Evolutionary conservation across 805 yeast species (phyloP).

Genomic region (Zygosaccharomyces bailii): DNA sequence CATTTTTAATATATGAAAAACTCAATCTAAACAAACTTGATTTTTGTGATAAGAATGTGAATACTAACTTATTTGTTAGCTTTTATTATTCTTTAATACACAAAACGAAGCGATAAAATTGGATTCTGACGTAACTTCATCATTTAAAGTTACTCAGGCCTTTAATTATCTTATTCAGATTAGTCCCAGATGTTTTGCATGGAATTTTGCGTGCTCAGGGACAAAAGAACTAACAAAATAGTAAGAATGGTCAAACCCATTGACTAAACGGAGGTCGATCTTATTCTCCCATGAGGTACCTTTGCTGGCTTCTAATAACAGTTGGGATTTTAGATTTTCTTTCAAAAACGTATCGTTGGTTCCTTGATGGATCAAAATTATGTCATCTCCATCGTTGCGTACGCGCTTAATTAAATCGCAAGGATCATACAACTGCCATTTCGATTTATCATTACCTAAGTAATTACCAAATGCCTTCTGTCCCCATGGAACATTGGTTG

Average conservation of each 20-base stretch:
- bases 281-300: constrained; percentile 57
- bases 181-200: constrained; percentile 59
- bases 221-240: constrained; percentile 79
- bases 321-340: constrained; percentile 71
- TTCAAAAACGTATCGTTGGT: constrained; percentile 68
- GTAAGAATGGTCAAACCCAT: constrained; percentile 89
- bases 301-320: constrained; percentile 55
- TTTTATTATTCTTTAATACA: no score
- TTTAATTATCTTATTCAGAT: no score
- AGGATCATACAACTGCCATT: constrained; percentile 84
- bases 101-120: no score
- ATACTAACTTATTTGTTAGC: no score
- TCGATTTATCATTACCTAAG: constrained; percentile 50
- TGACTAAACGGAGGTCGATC: constrained; percentile 58
- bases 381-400: constrained; percentile 48
- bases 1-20: no score
- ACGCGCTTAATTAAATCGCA: constrained; percentile 55
- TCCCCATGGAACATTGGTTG: constrained; percentile 82
- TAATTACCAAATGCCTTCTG: constrained; percentile 76
- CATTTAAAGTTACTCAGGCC: no score
- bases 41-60: no score
- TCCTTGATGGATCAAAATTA: constrained; percentile 83
- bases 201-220: constrained; percentile 80
- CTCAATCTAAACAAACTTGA: no score
- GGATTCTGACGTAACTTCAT: no score